phyloP scores from a whole-genome alignment of 768 basidiomycete species.

The Phanerochaete sordida region DNA sequence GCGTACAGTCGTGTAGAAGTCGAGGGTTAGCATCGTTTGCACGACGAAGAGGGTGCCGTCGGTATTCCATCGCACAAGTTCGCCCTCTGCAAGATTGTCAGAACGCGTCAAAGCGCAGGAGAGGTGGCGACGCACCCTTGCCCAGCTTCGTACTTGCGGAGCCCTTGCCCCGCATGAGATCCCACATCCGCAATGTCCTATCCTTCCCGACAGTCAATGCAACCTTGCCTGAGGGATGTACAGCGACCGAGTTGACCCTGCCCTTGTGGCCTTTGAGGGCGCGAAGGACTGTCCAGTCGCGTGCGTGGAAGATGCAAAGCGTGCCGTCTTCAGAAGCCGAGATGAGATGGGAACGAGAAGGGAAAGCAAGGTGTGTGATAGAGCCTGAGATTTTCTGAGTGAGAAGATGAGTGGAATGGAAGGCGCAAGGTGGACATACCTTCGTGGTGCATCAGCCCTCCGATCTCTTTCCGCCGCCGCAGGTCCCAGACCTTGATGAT shows the following conservation, averaged over 20 bases:
- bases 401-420: background rate
- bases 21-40: constrained; percentile 69
- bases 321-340: constrained; percentile 93
- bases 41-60: constrained; percentile 79
- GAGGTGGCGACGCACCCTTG: constrained; percentile 55
- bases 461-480: constrained; percentile 86
- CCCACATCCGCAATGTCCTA: constrained; percentile 93
- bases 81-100: constrained; percentile 60
- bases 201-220: constrained; percentile 91
- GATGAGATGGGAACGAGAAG: constrained; percentile 84
- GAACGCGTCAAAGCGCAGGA: background rate
- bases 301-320: constrained; percentile 83
- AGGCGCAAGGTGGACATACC: constrained; percentile 42
- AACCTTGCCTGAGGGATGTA: constrained; percentile 92
- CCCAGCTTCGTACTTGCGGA: constrained; percentile 87
- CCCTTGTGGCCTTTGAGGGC: constrained; percentile 91
- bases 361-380: constrained; percentile 84
- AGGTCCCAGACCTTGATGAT: constrained; percentile 97
- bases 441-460: constrained; percentile 92
- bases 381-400: constrained; percentile 56
- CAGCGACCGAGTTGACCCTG: constrained; percentile 82
- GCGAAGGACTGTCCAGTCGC: constrained; percentile 92
- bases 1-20: constrained; percentile 78
- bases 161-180: constrained; percentile 92
- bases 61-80: constrained; percentile 85